phyloP scores from a whole-genome alignment of 2,329 filamentous ascomycete genomes.

The Geosmithia putterillii region DNA sequence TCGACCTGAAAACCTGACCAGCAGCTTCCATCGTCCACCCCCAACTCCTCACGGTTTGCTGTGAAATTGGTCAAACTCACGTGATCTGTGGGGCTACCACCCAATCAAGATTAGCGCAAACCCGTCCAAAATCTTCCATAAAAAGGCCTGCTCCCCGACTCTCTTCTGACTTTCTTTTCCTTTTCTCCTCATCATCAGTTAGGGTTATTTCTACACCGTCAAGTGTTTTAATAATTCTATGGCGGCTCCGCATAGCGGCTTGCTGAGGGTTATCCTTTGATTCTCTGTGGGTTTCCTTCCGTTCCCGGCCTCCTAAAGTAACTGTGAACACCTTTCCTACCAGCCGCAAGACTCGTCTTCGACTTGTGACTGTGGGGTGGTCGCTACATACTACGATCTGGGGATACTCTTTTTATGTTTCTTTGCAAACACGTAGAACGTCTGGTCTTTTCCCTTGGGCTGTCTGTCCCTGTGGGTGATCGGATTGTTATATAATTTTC shows the following conservation, averaged over 20 bases:
- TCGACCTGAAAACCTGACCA: no score
- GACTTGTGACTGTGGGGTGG: slow-evolving; percentile 40
- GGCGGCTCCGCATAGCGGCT: slow-evolving; percentile 42
- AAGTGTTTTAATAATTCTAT: slow-evolving; percentile 32
- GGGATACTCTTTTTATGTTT: background rate
- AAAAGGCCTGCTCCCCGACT: slow-evolving; percentile 1
- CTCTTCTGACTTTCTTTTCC: slow-evolving; percentile 13
- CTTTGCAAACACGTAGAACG: no score
- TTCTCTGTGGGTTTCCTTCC: slow-evolving; percentile 38
- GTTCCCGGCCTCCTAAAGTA: slow-evolving; percentile 41
- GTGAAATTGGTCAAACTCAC: background rate
- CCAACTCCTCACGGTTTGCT: background rate
- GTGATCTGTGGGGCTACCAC: background rate
- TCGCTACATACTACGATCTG: slow-evolving; percentile 26
- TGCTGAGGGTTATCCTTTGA: slow-evolving; percentile 37
- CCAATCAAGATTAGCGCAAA: background rate
- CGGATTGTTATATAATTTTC: no score
- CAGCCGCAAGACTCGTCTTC: slow-evolving; percentile 24
- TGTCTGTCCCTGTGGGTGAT: no score
- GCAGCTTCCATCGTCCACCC: no score
- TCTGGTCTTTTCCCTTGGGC: no score
- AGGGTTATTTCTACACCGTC: slow-evolving; percentile 36
- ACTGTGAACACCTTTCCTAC: slow-evolving; percentile 34
- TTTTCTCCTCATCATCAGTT: slow-evolving; percentile 30
- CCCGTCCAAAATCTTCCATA: no score